A percentile compares a stretch with the other conserved stretches of the same genome.
These are phyloP conservation scores for Adenanthera pavonina DNA, from an alignment of 306 rosid genomes.

Conservation along the genomic window DNA sequence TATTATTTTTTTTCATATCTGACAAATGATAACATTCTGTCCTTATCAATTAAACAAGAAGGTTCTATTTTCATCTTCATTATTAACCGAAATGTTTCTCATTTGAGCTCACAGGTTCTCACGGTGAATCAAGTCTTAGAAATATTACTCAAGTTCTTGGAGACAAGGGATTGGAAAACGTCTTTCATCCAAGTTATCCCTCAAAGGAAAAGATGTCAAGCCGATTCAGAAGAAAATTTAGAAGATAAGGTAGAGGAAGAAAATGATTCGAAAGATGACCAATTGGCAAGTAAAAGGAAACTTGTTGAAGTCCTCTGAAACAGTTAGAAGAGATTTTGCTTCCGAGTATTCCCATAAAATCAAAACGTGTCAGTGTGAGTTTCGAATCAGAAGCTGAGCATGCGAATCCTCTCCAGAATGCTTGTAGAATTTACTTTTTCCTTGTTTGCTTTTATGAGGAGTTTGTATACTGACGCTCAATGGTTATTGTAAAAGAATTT, in stretches of 20 bases:
- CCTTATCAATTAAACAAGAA: neutral
- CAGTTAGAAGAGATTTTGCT: conserved; percentile 3
- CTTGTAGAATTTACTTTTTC: neutral
- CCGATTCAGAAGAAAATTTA: conserved; percentile 50
- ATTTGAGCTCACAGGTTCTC: conserved; percentile 69
- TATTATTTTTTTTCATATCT: neutral
- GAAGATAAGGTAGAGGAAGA: conserved; percentile 49
- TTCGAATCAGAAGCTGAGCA: neutral
- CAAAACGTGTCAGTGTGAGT: neutral
- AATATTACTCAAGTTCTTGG: conserved; percentile 66
- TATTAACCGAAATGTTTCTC: conserved; percentile 14
- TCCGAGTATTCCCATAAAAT: neutral
- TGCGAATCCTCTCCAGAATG: neutral
- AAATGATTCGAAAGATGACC: conserved; percentile 34
- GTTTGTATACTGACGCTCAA: neutral
- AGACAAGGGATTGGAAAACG: conserved; percentile 81
- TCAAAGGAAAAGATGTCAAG: conserved; percentile 75
- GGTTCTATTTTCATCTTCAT: conserved; percentile 7
- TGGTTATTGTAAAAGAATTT: neutral
- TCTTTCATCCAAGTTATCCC: conserved; percentile 88
- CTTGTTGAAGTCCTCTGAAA: conserved; percentile 40
- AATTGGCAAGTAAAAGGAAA: conserved; percentile 41
- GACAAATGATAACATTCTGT: neutral
- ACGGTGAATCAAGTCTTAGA: conserved; percentile 91
- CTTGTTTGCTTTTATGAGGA: neutral